These are phyloP conservation scores for Kodamaea sp. DNA, from an alignment of 1,139 yeast species.

Conservation along the genomic window DNA sequence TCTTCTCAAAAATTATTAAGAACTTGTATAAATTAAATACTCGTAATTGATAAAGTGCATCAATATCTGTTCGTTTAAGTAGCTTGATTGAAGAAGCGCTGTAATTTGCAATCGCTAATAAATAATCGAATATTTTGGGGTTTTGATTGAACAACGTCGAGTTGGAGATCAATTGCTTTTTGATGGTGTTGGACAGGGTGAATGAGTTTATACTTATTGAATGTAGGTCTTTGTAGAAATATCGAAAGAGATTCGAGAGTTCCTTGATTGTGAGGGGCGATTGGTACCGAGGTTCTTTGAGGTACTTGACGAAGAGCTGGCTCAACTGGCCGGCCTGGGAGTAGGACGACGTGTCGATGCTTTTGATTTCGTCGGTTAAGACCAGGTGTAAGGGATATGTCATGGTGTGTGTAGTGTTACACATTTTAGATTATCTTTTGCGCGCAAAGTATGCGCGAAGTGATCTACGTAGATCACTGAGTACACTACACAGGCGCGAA, in stretches of 20 bases:
- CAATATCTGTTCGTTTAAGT: conserved; percentile 34
- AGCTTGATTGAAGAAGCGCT: conserved; percentile 38
- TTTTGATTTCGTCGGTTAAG: conserved; percentile 13
- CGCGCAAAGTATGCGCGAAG: too few relatives aligned
- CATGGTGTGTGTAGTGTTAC: too few relatives aligned
- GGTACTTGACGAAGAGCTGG: conserved; percentile 31
- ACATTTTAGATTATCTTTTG: too few relatives aligned
- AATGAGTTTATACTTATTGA: conserved; percentile 31
- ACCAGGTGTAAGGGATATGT: conserved; percentile 4
- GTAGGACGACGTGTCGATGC: conserved; percentile 14
- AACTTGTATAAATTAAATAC: conserved; percentile 43
- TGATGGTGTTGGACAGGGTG: conserved; percentile 39
- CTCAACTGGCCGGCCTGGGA: conserved; percentile 24
- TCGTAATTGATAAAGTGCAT: conserved; percentile 37
- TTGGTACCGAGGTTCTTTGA: conserved; percentile 45
- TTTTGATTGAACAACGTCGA: conserved; percentile 28
- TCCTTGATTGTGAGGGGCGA: conserved; percentile 38
- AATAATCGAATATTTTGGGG: conserved; percentile 37
- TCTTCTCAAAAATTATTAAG: conserved; percentile 29
- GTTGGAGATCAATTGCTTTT: conserved; percentile 35
- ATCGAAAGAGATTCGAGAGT: conserved; percentile 30
- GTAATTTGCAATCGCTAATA: conserved; percentile 45
- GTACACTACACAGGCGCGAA: too few relatives aligned
- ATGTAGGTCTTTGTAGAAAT: conserved; percentile 38
- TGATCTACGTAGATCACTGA: too few relatives aligned